Evolutionary conservation across 805 yeast genomes (phyloP).

Genomic region (Aciculoconidium aculeatum): DNA sequence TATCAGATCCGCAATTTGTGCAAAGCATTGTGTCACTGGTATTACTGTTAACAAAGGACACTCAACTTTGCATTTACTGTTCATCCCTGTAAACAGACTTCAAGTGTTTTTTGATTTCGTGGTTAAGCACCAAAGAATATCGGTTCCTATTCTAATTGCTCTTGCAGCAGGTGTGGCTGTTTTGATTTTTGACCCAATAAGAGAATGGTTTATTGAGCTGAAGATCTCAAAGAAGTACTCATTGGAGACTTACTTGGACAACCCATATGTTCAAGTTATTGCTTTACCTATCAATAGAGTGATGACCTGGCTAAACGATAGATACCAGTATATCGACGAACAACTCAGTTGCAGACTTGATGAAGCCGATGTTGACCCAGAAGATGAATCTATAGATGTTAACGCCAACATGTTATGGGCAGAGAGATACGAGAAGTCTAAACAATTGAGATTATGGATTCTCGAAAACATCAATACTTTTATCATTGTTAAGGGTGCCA

Average conservation of each 20-base stretch:
- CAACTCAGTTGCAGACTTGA: constrained; percentile 5
- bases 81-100: constrained; percentile 49
- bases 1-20: constrained; percentile 69
- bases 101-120: constrained; percentile 54
- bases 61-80: constrained; percentile 62
- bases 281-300: constrained; percentile 23
- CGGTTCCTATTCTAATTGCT: constrained; percentile 77
- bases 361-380: constrained; percentile 22
- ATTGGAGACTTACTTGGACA: constrained; percentile 40
- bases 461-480: constrained; percentile 88
- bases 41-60: constrained; percentile 52
- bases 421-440: constrained; percentile 62
- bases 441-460: constrained; percentile 70
- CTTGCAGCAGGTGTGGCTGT: constrained; percentile 77
- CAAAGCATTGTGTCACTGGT: constrained; percentile 89
- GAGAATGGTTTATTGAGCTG: constrained; percentile 70
- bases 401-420: constrained; percentile 47
- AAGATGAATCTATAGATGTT: constrained; percentile 14
- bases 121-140: constrained; percentile 71
- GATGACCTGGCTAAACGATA: constrained; percentile 19
- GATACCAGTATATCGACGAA: constrained; percentile 34
- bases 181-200: constrained; percentile 84
- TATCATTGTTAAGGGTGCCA: constrained; percentile 85
- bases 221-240: constrained; percentile 61
- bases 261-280: constrained; percentile 21